phyloP scores from a whole-genome alignment of 208 protist species.

The Acanthamoeba castellanii region DNA sequence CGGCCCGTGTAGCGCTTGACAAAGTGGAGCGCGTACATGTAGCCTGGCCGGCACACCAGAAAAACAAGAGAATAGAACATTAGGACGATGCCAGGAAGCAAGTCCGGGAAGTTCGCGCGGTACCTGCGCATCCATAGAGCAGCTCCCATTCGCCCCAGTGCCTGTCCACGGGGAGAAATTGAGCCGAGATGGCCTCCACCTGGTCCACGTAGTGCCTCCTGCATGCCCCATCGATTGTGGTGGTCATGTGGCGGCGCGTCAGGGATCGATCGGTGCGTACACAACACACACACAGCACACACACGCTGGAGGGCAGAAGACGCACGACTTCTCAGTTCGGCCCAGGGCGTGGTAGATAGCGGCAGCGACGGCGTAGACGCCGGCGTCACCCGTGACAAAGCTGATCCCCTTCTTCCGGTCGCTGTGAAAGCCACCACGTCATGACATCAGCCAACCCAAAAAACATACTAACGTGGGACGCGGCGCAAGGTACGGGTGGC shows the following conservation, averaged over 20 bases:
- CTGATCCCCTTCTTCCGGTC: constrained; percentile 11
- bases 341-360: constrained; percentile 37
- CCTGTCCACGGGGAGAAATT: background rate
- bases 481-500: background rate
- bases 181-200: background rate
- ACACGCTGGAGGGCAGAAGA: background rate
- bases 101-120: background rate
- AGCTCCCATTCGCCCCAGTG: constrained; percentile 50
- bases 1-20: background rate
- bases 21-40: constrained; percentile 59
- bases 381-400: constrained; percentile 32
- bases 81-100: no score
- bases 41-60: background rate
- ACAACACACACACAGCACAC: background rate
- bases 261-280: no score
- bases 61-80: no score
- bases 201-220: background rate
- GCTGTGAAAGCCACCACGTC: background rate
- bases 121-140: background rate
- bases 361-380: constrained; percentile 24
- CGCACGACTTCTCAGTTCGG: background rate
- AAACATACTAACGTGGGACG: background rate
- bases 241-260: background rate
- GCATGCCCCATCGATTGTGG: background rate
- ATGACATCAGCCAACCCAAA: no score